Conservation (phyloP, 306 rosid genomes). For the Aeschynomene evenia region DNA sequence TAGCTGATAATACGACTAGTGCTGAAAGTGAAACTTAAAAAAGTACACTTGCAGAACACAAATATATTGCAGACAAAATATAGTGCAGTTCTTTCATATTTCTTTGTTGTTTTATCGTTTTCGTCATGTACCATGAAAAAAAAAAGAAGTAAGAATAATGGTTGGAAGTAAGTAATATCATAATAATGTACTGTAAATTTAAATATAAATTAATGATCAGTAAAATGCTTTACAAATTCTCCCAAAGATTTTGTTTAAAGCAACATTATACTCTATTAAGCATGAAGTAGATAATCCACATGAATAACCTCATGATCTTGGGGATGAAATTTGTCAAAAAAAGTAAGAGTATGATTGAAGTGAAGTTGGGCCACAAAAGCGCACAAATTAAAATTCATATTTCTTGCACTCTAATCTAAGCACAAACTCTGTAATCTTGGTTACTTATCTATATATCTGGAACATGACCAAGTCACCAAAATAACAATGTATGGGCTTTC, state of each 20-base stretch:
- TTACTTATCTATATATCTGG: not conserved
- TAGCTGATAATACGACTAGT: no score
- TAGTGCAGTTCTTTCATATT: no score
- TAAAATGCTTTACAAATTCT: no score
- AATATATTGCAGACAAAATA: not conserved
- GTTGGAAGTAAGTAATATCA: no score
- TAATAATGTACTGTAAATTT: no score
- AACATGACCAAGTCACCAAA: not conserved
- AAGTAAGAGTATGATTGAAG: not conserved
- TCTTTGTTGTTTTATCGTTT: no score
- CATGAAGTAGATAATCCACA: not conserved
- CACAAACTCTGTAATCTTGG: not conserved
- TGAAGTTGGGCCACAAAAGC: not conserved
- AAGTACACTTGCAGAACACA: not conserved
- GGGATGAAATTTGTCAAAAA: not conserved
- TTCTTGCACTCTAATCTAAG: constrained; percentile 9
- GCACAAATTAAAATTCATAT: not conserved
- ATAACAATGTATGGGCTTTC: not conserved
- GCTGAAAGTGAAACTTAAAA: no score
- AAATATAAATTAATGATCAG: no score
- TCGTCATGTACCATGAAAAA: no score
- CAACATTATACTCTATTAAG: not conserved
- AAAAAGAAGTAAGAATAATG: no score
- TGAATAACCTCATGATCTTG: not conserved
- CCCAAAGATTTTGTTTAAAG: not conserved